Evolutionary conservation across 2,329 filamentous ascomycete species (phyloP).

Genomic region (Ceratocystis ficicola): DNA sequence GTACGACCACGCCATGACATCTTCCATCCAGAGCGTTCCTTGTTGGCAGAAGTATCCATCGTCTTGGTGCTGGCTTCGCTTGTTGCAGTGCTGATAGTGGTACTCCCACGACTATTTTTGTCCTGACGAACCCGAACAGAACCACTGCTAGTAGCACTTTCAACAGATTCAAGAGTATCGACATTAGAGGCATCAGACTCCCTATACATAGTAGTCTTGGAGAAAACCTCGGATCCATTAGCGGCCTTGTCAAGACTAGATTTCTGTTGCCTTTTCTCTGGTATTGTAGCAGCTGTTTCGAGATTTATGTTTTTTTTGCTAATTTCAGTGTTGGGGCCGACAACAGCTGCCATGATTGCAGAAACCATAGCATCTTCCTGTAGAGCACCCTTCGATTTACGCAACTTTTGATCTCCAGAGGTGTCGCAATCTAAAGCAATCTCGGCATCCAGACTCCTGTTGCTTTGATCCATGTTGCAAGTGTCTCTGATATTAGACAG

Average conservation of each 20-base stretch:
- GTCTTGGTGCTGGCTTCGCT: not conserved
- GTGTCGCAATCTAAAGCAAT: not conserved
- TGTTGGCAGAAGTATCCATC: not conserved
- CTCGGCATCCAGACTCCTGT: not conserved
- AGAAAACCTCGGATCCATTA: not conserved
- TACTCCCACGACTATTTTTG: not conserved
- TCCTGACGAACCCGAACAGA: not conserved
- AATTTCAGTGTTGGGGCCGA: not conserved
- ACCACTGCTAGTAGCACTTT: not conserved
- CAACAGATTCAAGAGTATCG: not conserved
- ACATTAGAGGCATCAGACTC: not conserved
- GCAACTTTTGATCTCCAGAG: not conserved
- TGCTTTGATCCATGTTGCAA: not conserved
- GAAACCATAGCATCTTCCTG: not conserved
- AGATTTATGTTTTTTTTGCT: not conserved
- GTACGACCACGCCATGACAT: conserved; percentile 8
- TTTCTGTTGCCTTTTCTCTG: not conserved
- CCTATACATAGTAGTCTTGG: not conserved
- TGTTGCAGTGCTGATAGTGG: not conserved
- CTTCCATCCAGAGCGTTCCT: conserved; percentile 3
- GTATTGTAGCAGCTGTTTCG: not conserved
- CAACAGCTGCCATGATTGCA: conserved; percentile 1
- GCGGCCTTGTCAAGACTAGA: not conserved
- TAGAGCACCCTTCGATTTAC: no score
- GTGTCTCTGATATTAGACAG: conserved; percentile 16